Evolutionary conservation across 1,139 yeast genomes (phyloP).

Genomic region (Saccharomyces hybrid): DNA sequence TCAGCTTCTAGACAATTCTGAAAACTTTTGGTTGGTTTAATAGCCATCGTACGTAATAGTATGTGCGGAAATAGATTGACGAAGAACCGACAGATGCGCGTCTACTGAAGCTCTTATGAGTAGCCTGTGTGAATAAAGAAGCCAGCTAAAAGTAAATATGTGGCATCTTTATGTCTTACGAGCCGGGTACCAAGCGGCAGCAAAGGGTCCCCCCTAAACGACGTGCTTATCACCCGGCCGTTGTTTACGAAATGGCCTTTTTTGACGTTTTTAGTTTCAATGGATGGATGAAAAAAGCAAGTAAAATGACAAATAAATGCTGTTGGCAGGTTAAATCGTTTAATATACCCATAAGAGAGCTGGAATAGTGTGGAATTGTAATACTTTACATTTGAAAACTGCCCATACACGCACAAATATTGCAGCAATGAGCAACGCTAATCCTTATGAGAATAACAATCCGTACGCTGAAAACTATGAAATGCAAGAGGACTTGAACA

Average conservation of each 20-base stretch:
- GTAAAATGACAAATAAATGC: not conserved
- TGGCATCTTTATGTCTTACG: not conserved
- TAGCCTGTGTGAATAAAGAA: not conserved
- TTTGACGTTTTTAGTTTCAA: not conserved
- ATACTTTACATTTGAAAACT: not conserved
- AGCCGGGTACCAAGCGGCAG: not conserved
- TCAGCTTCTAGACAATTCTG: slow-evolving; percentile 32
- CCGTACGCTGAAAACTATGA: slow-evolving; percentile 14
- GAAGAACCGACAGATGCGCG: not conserved
- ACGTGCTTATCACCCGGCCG: not conserved
- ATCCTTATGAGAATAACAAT: slow-evolving; percentile 13
- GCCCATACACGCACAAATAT: not conserved
- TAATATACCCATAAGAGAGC: not conserved
- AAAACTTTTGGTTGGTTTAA: slow-evolving; percentile 16
- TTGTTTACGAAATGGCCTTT: not conserved
- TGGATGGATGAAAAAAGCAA: not conserved
- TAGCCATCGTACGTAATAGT: not conserved
- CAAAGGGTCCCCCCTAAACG: not conserved
- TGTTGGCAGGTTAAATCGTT: not conserved
- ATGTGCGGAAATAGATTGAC: not conserved
- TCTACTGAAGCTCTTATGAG: not conserved
- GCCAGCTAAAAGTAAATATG: not conserved
- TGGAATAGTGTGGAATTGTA: not conserved
- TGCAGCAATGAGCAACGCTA: slow-evolving; percentile 13
- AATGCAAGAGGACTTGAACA: slow-evolving; percentile 11